phyloP scores from a whole-genome alignment of 139 green algal species.

The Gonium pectorale region DNA sequence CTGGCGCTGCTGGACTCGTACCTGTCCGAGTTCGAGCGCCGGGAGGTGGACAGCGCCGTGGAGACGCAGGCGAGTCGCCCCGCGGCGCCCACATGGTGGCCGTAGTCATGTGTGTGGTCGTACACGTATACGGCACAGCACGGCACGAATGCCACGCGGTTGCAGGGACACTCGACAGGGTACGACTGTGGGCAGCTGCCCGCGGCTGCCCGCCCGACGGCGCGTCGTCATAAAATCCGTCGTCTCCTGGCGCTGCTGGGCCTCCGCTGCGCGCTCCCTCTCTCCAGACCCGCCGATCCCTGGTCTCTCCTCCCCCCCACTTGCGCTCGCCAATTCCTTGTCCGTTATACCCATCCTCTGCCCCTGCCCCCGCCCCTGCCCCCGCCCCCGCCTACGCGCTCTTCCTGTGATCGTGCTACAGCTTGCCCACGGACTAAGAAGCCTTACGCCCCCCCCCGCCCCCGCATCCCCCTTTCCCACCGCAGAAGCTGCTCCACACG shows the following conservation, averaged over 20 bases:
- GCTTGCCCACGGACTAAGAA: too few species aligned
- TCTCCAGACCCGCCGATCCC: too few species aligned
- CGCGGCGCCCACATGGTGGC: background rate
- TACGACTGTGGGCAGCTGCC: too few species aligned
- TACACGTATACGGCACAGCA: background rate
- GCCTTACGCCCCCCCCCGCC: too few species aligned
- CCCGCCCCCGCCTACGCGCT: too few species aligned
- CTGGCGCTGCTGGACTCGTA: conserved; percentile 85
- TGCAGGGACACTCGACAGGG: too few species aligned
- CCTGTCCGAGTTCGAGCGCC: conserved; percentile 86
- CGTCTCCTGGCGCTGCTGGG: too few species aligned
- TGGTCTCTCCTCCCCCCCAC: background rate
- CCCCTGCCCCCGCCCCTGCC: too few species aligned
- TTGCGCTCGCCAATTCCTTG: background rate
- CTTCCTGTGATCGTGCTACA: too few species aligned
- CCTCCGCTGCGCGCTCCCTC: too few species aligned
- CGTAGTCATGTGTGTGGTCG: background rate
- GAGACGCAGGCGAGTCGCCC: conserved; percentile 68
- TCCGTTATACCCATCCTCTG: background rate
- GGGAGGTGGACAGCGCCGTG: conserved; percentile 81
- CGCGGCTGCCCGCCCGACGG: too few species aligned
- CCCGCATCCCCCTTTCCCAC: background rate
- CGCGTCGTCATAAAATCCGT: too few species aligned
- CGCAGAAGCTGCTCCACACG: conserved; percentile 51
- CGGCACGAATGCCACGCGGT: background rate